Conservation (phyloP, 352 stramenopile species). For the Globisporangium recalcitrans region DNA sequence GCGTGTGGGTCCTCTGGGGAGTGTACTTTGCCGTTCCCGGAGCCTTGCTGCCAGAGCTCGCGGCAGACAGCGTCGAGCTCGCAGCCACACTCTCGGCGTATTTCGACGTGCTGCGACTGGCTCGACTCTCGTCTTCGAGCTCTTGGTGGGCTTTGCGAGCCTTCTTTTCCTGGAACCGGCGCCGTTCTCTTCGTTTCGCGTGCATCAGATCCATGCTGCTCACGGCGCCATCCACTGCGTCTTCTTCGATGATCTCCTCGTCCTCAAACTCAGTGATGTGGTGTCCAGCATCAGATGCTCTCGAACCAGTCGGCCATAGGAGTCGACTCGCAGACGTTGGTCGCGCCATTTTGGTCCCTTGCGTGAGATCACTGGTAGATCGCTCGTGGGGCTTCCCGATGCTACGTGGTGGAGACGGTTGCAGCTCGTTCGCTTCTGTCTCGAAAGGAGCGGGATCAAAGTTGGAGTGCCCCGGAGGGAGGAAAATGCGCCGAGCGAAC, state of each 20-base stretch:
- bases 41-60: constrained; percentile 14
- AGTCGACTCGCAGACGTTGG: constrained; percentile 1
- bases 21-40: constrained; percentile 56
- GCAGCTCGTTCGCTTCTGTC: background rate
- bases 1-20: constrained; percentile 40
- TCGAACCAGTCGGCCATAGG: background rate
- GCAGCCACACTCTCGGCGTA: constrained; percentile 28
- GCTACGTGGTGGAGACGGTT: background rate
- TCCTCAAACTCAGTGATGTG: constrained; percentile 35
- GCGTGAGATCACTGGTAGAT: background rate
- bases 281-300: constrained; percentile 1
- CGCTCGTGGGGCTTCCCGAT: background rate
- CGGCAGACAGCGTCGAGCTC: constrained; percentile 20
- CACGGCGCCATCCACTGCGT: constrained; percentile 2
- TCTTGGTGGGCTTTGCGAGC: background rate
- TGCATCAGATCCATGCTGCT: constrained; percentile 12
- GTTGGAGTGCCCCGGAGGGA: constrained; percentile 34
- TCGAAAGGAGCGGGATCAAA: constrained; percentile 3
- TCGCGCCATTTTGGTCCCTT: background rate
- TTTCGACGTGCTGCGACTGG: constrained; percentile 14
- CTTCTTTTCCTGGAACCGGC: constrained; percentile 10
- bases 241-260: constrained; percentile 30
- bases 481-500: constrained; percentile 55
- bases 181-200: constrained; percentile 6
- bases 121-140: constrained; percentile 17